Percentiles rank a stretch among this genome's conserved stretches.
Evolutionary conservation across 2,329 filamentous ascomycete species (phyloP).

Genomic region (Fusarium sp.): DNA sequence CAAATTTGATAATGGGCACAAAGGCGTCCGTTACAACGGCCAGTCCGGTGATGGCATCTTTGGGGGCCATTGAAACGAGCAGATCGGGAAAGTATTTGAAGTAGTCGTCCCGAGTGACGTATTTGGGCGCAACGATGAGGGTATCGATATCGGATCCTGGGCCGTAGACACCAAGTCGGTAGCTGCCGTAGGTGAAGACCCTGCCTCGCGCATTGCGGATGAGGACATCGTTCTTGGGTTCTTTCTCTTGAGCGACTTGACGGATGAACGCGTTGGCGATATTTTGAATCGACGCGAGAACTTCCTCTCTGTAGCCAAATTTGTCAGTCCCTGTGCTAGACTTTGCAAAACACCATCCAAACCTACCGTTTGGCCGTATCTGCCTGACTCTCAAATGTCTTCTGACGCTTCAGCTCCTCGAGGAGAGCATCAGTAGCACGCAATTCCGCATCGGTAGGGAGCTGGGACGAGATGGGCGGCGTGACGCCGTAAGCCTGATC

Average conservation of each 20-base stretch:
- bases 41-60: conserved; percentile 85
- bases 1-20: conserved; percentile 97
- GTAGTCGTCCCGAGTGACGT: conserved; percentile 90
- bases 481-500: conserved; percentile 75
- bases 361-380: conserved; percentile 85
- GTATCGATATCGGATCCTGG: conserved; percentile 99
- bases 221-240: conserved; percentile 77
- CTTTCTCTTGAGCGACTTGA: conserved; percentile 80
- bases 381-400: conserved; percentile 87
- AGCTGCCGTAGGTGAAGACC: conserved; percentile 97
- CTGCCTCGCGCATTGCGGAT: conserved; percentile 89
- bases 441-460: conserved; percentile 83
- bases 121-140: conserved; percentile 89
- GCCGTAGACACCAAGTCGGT: conserved; percentile 91
- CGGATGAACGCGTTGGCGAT: conserved; percentile 90
- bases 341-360: not conserved
- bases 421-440: conserved; percentile 83
- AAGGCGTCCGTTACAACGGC: conserved; percentile 89
- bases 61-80: conserved; percentile 79
- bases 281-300: conserved; percentile 80
- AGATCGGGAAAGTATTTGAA: conserved; percentile 89
- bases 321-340: conserved; percentile 13
- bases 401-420: conserved; percentile 86
- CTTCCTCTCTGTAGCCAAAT: conserved; percentile 53
- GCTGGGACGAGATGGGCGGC: conserved; percentile 80